Evolutionary conservation across 2,329 filamentous ascomycete species (phyloP).

Genomic region (Hypocreales sp.): DNA sequence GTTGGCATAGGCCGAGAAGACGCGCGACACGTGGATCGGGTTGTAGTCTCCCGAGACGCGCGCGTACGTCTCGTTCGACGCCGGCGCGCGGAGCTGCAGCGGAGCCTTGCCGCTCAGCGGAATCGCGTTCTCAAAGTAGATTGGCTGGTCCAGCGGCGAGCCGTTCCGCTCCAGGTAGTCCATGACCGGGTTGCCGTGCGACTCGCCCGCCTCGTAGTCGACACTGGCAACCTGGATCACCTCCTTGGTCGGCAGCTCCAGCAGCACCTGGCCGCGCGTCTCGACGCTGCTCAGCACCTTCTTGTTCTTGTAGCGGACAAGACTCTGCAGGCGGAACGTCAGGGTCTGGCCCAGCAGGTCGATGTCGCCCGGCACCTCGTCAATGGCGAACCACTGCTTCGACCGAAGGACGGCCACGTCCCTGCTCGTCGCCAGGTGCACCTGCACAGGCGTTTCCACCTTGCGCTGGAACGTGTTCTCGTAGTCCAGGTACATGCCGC

Average conservation of each 20-base stretch:
- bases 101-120: slow-evolving; percentile 86
- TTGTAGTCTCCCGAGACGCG: slow-evolving; percentile 98
- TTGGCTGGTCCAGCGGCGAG: slow-evolving; percentile 82
- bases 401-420: slow-evolving; percentile 89
- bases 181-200: slow-evolving; percentile 90
- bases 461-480: slow-evolving; percentile 99
- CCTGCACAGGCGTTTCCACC: slow-evolving; percentile 85
- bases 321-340: slow-evolving; percentile 86
- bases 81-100: slow-evolving; percentile 74
- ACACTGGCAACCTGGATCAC: slow-evolving; percentile 95
- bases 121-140: slow-evolving; percentile 95
- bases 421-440: slow-evolving; percentile 74
- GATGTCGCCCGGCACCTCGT: slow-evolving; percentile 52
- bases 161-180: slow-evolving; percentile 92
- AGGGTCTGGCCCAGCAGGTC: slow-evolving; percentile 86
- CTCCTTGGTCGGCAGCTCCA: slow-evolving; percentile 94
- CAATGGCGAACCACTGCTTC: slow-evolving; percentile 94
- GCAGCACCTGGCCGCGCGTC: slow-evolving; percentile 79
- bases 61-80: slow-evolving; percentile 95
- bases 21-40: slow-evolving; percentile 93
- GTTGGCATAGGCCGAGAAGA: slow-evolving; percentile 92
- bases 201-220: slow-evolving; percentile 81
- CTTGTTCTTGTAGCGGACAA: slow-evolving; percentile 91
- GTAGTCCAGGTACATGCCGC: slow-evolving; percentile 80
- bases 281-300: slow-evolving; percentile 80